Conservation (phyloP, 2,329 filamentous ascomycete species). For the Sporothrix dimorphospora region DNA sequence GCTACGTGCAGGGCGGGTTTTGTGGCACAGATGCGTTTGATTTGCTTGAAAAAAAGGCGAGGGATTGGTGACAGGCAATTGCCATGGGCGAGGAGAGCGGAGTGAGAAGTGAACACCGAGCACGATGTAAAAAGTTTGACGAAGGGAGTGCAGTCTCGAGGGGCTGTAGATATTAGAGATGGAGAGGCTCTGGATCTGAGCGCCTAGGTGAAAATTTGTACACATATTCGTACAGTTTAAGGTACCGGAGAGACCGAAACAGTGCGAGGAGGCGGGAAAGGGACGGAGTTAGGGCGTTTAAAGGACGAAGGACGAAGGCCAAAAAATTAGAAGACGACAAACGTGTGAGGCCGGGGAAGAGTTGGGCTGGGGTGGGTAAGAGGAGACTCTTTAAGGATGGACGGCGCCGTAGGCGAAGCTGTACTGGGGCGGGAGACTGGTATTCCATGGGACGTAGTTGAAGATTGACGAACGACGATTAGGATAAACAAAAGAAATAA, state of each 20-base stretch:
- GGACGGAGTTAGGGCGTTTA: background rate
- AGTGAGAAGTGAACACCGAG: too few relatives aligned
- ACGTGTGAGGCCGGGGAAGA: background rate
- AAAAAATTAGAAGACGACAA: background rate
- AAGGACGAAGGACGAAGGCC: background rate
- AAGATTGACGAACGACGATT: conserved; percentile 17
- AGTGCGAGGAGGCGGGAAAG: background rate
- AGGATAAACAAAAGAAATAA: conserved; percentile 21
- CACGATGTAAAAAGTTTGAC: background rate
- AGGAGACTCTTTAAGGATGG: background rate
- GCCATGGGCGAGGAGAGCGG: background rate
- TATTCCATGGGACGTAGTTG: conserved; percentile 20
- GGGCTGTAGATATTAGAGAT: background rate
- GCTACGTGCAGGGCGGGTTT: conserved; percentile 18
- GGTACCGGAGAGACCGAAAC: background rate
- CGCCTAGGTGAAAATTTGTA: background rate
- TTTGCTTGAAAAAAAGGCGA: background rate
- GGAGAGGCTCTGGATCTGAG: background rate
- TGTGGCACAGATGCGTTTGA: conserved; percentile 14
- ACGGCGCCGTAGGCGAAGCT: background rate
- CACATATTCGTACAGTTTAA: background rate
- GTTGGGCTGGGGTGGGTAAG: background rate
- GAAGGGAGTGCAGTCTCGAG: background rate
- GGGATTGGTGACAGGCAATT: background rate
- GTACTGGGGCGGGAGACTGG: background rate